A percentile compares a stretch with the other conserved stretches of the same genome.
These are phyloP conservation scores for Knufia petricola DNA, from an alignment of 2,329 filamentous ascomycete genomes.

Conservation along the genomic window DNA sequence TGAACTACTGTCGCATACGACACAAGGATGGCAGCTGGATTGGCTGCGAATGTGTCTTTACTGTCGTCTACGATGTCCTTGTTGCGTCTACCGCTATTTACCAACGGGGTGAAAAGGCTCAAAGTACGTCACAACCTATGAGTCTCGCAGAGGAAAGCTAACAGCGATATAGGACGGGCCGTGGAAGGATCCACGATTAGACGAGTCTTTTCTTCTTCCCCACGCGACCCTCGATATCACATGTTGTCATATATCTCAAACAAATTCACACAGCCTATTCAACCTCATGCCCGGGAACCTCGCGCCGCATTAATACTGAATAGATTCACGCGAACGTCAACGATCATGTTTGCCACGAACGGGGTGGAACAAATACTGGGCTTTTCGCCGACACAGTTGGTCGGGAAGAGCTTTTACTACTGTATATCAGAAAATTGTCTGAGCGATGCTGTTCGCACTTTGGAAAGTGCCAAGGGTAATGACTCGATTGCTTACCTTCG, in stretches of 20 bases:
- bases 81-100: constrained; percentile 79
- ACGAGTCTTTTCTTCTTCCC: constrained; percentile 70
- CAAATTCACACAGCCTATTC: constrained; percentile 52
- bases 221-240: constrained; percentile 74
- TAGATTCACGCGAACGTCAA: constrained; percentile 70
- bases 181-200: constrained; percentile 68
- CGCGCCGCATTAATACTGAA: constrained; percentile 78
- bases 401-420: constrained; percentile 75
- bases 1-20: constrained; percentile 67
- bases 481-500: constrained; percentile 84
- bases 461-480: constrained; percentile 80
- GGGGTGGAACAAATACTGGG: constrained; percentile 68
- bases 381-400: constrained; percentile 57
- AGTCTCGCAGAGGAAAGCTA: constrained; percentile 11
- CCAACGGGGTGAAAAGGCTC: constrained; percentile 55
- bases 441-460: constrained; percentile 62
- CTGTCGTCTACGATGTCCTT: constrained; percentile 76
- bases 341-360: constrained; percentile 78
- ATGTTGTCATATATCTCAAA: constrained; percentile 78
- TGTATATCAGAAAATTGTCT: constrained; percentile 73
- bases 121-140: constrained; percentile 49
- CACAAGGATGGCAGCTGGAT: constrained; percentile 63
- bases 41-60: constrained; percentile 81
- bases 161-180: constrained; percentile 52
- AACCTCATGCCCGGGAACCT: constrained; percentile 58